Evolutionary conservation across 1,139 yeast species (phyloP).

Genomic region (Wickerhamomyces sp.): DNA sequence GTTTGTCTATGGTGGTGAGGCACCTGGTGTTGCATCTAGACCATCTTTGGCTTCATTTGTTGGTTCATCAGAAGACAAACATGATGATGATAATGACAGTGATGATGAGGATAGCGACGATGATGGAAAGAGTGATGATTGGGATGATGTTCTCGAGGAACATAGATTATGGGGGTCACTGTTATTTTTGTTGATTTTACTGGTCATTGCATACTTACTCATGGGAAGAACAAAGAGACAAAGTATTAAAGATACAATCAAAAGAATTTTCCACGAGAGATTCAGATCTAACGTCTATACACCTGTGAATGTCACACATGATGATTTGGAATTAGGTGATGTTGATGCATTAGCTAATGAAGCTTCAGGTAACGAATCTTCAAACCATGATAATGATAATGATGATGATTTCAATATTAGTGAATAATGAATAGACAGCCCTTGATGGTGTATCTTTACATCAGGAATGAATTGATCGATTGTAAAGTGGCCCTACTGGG

Average conservation of each 20-base stretch:
- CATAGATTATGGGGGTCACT: slow-evolving; percentile 55
- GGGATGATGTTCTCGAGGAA: slow-evolving; percentile 34
- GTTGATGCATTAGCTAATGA: neutral
- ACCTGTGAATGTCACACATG: slow-evolving; percentile 1
- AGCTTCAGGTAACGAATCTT: neutral
- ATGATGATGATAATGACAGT: slow-evolving; percentile 24
- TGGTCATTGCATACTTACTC: slow-evolving; percentile 42
- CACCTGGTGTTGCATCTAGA: slow-evolving; percentile 37
- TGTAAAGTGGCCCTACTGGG: slow-evolving; percentile 79
- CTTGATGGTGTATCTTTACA: slow-evolving; percentile 22
- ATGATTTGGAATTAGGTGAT: slow-evolving; percentile 3
- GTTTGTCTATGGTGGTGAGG: slow-evolving; percentile 51
- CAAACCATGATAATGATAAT: neutral
- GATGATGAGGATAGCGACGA: slow-evolving; percentile 26
- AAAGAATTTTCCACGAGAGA: slow-evolving; percentile 8
- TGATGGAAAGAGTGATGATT: slow-evolving; percentile 25
- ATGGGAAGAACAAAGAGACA: slow-evolving; percentile 38
- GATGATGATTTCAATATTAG: neutral
- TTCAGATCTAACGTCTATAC: slow-evolving; percentile 3
- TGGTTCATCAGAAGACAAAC: slow-evolving; percentile 8
- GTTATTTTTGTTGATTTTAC: slow-evolving; percentile 39
- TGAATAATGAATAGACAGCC: neutral
- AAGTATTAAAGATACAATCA: slow-evolving; percentile 16
- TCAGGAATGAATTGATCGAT: slow-evolving; percentile 47
- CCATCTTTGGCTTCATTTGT: slow-evolving; percentile 34